Evolutionary conservation across 2,329 filamentous ascomycete species (phyloP).

Genomic region (Ceratocystis colombiana): DNA sequence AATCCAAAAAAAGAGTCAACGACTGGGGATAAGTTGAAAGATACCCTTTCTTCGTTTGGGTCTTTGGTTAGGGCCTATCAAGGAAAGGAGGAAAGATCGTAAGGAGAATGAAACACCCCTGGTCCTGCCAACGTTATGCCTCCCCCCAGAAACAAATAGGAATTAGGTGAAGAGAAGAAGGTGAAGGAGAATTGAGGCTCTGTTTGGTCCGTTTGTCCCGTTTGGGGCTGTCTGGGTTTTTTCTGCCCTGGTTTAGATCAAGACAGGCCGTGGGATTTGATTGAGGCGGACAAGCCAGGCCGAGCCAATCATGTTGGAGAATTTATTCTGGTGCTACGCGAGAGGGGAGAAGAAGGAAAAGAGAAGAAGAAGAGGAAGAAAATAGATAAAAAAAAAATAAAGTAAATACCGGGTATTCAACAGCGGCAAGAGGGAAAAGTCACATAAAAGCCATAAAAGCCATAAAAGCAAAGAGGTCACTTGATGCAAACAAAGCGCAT

Average conservation of each 20-base stretch:
- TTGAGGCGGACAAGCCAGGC: background rate
- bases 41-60: no score
- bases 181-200: background rate
- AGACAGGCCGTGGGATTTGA: background rate
- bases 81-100: background rate
- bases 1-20: background rate
- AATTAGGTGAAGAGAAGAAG: background rate
- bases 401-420: background rate
- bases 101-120: background rate
- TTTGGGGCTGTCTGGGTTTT: background rate
- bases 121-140: constrained; percentile 1
- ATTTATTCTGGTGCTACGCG: background rate
- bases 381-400: background rate
- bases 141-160: background rate
- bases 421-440: background rate
- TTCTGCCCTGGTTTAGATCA: background rate
- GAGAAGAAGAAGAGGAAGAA: background rate
- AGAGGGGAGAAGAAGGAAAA: background rate
- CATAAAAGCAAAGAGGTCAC: background rate
- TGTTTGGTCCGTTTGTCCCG: background rate
- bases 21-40: background rate
- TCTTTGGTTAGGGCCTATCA: background rate
- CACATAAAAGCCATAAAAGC: background rate
- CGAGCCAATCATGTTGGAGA: background rate
- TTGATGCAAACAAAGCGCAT: constrained; percentile 6